Conservation (phyloP, 1,284 basidiomycete genomes). For the Peniophora sp. region DNA sequence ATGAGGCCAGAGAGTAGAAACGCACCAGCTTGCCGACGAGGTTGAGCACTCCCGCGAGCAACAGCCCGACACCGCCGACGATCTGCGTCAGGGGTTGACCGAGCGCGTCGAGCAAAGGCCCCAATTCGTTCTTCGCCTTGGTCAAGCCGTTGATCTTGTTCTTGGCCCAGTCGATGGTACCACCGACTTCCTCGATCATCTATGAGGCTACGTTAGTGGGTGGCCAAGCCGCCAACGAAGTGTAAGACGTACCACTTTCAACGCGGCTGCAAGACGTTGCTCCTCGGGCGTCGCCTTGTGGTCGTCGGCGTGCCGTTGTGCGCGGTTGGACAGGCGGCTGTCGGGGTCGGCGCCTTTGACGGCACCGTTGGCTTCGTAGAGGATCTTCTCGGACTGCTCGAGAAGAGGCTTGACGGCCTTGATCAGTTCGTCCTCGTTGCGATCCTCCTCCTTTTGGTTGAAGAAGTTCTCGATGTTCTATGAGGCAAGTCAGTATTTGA, state of each 20-base stretch:
- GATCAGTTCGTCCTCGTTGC: slow-evolving; percentile 27
- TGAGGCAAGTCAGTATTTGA: not conserved
- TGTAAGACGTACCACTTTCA: slow-evolving; percentile 26
- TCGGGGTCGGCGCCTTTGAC: slow-evolving; percentile 29
- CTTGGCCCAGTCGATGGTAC: slow-evolving; percentile 30
- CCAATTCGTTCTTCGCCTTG: slow-evolving; percentile 30
- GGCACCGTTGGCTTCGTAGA: slow-evolving; percentile 28
- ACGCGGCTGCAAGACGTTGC: slow-evolving; percentile 30
- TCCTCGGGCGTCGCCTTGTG: slow-evolving; percentile 31
- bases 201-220: slow-evolving; percentile 9
- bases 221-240: not conserved
- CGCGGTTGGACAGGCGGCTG: slow-evolving; percentile 24
- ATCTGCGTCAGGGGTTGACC: slow-evolving; percentile 29
- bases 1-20: no score
- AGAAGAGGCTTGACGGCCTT: slow-evolving; percentile 26
- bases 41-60: slow-evolving; percentile 25
- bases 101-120: slow-evolving; percentile 28
- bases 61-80: slow-evolving; percentile 25
- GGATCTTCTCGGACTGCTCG: slow-evolving; percentile 27
- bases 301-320: slow-evolving; percentile 25
- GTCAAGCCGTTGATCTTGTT: slow-evolving; percentile 29
- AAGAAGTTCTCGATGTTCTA: slow-evolving; percentile 27
- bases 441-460: slow-evolving; percentile 24
- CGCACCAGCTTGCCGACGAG: slow-evolving; percentile 20
- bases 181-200: slow-evolving; percentile 29